Percentiles rank a stretch among this genome's conserved stretches.
These are phyloP conservation scores for Coniophora puteana DNA, from an alignment of 1,284 basidiomycete genomes.

Conservation along the genomic window DNA sequence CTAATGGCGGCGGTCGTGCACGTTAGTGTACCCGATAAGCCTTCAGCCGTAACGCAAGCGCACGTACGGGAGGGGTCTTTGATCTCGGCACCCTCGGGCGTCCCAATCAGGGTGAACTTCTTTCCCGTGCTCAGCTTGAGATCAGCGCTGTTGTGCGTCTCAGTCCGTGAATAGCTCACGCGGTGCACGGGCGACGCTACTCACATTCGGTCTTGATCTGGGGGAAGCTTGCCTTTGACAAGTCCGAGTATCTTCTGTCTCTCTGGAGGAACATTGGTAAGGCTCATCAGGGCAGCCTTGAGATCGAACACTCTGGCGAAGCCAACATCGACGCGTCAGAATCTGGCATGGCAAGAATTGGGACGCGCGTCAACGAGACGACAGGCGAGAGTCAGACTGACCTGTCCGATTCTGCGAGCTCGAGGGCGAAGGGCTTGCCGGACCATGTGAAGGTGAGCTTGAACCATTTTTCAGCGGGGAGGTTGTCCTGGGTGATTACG, in stretches of 20 bases:
- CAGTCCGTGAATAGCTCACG: constrained; percentile 4
- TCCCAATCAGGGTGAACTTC: constrained; percentile 81
- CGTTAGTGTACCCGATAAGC: constrained; percentile 1
- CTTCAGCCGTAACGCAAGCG: not conserved
- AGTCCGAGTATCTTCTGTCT: constrained; percentile 89
- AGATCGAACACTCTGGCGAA: constrained; percentile 60
- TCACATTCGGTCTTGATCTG: constrained; percentile 68
- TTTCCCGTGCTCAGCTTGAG: constrained; percentile 56
- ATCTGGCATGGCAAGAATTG: constrained; percentile 2
- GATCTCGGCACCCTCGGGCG: constrained; percentile 79
- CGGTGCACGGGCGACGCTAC: constrained; percentile 16
- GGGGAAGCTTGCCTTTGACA: constrained; percentile 80
- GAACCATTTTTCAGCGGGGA: constrained; percentile 37
- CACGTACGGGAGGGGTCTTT: constrained; percentile 62
- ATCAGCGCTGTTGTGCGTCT: constrained; percentile 41
- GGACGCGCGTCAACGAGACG: not conserved
- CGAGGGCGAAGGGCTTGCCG: constrained; percentile 51
- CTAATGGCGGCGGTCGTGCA: constrained; percentile 29
- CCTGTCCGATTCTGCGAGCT: constrained; percentile 74
- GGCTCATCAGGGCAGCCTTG: constrained; percentile 57
- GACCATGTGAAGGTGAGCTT: constrained; percentile 65
- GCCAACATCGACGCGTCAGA: constrained; percentile 8
- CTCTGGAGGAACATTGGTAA: constrained; percentile 82
- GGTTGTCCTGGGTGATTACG: constrained; percentile 4
- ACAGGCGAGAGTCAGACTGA: constrained; percentile 20